Base-by-base conservation (phyloP, 176 grass and related monocot species). In the Bolboschoenus planiculmis region DNA sequence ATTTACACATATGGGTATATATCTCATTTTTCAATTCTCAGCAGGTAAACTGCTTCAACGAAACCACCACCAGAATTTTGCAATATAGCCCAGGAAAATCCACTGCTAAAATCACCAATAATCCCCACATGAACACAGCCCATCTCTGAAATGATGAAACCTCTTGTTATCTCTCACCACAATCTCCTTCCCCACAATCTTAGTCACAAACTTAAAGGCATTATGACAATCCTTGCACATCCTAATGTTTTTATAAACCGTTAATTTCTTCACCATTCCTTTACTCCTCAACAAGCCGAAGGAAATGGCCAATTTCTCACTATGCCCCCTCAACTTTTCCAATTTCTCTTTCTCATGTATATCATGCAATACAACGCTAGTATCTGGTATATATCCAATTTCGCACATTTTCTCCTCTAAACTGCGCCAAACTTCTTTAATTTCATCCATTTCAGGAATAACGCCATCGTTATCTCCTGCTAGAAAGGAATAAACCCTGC, bases 191-290 rank as follows among this genome's bases (percentile, higher is more conserved):
- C 5, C 68, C 18, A 80, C 58, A 4, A 89, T 56, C 70, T 87
- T 91, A 4, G 87, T 85, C 18, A 94, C 77, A 21, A 88, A 60
- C 74, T 89, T 89, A 21, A 79, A 79, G 1, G 90, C 87, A 47
- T 85, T 87, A 23, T 92, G 90, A 80, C 85, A 94, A 72, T 91
- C 86, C 65, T 84, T 94, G 82, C 91, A 94, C 82, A 91, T 91
- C 42, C 91, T 90, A 81, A 88, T 86, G 79, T 90, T 93, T 84
- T 93, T 93, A 57, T 84, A 93, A 39, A 93, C 88, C 51, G 88
- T 88, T 15, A 93, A 40, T 80, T 59, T 84, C 59, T 85, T 87
- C 0, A 64, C 65, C 5, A n/a, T 24, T 20, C 21, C 31, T 10
- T 50, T 35, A 3, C 36, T 85, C 44, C 60, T 93, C 44, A 93